phyloP scores from a whole-genome alignment of 2,329 filamentous ascomycete genomes.

The Metarhizium humberi region DNA sequence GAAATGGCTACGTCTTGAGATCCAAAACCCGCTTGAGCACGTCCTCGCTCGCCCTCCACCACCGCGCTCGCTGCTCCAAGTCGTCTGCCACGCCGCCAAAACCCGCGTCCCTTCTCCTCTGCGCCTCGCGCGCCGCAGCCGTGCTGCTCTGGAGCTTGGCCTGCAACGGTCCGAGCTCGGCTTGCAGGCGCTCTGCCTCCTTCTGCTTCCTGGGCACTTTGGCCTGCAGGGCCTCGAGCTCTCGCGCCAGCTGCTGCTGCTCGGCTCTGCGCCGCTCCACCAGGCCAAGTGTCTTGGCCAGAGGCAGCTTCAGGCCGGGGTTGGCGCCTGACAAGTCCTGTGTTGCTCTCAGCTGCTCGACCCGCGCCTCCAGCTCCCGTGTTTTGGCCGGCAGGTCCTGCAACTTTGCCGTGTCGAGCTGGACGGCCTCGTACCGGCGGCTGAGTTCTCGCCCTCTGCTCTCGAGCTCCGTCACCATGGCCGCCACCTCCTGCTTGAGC shows the following conservation, averaged over 20 bases:
- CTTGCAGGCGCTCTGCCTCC: slow-evolving; percentile 56
- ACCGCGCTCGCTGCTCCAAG: slow-evolving; percentile 64
- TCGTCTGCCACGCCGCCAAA: slow-evolving; percentile 61
- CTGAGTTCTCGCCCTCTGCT: slow-evolving; percentile 49
- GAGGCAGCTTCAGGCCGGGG: slow-evolving; percentile 43
- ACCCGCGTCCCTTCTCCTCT: slow-evolving; percentile 55
- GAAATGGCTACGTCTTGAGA: slow-evolving; percentile 30
- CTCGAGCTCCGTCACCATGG: slow-evolving; percentile 66
- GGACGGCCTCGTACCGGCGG: slow-evolving; percentile 40
- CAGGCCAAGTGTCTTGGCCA: slow-evolving; percentile 46
- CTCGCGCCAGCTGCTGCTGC: slow-evolving; percentile 48
- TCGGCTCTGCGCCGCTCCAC: slow-evolving; percentile 42
- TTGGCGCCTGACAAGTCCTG: slow-evolving; percentile 26
- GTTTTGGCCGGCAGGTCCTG: slow-evolving; percentile 43
- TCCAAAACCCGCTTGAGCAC: slow-evolving; percentile 55
- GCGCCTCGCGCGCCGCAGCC: slow-evolving; percentile 61
- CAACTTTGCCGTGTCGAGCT: slow-evolving; percentile 38
- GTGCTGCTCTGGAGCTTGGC: slow-evolving; percentile 55
- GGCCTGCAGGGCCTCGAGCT: slow-evolving; percentile 53
- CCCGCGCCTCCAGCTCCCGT: slow-evolving; percentile 35
- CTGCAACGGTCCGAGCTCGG: slow-evolving; percentile 61
- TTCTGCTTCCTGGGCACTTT: slow-evolving; percentile 56
- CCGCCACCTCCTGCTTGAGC: slow-evolving; percentile 69
- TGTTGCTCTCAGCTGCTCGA: slow-evolving; percentile 33
- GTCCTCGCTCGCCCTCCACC: slow-evolving; percentile 62